Percentiles rank a stretch among this genome's conserved stretches.
Evolutionary conservation across 2,329 filamentous ascomycete genomes (phyloP).

Genomic region (Tolypocladium capitatum): DNA sequence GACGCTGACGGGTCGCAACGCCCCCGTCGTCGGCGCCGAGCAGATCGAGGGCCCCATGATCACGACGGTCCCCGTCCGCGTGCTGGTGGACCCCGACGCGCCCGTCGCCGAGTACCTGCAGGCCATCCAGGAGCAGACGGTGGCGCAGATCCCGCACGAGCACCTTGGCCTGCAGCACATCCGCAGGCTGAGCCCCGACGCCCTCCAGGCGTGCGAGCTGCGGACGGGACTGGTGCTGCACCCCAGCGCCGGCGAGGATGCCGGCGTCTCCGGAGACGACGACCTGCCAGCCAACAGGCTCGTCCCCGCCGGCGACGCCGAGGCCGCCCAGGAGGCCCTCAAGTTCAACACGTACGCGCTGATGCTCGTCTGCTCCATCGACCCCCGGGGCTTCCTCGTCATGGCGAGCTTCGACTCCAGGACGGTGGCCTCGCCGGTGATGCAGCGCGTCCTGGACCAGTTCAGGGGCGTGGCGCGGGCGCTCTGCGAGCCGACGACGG

Average conservation of each 20-base stretch:
- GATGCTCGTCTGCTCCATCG: conserved; percentile 51
- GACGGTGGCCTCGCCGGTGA: conserved; percentile 35
- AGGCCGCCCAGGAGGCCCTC: conserved; percentile 46
- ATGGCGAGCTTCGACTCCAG: conserved; percentile 54
- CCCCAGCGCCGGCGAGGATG: conserved; percentile 22
- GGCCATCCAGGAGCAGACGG: conserved; percentile 40
- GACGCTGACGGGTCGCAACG: conserved; percentile 43
- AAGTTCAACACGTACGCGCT: conserved; percentile 48
- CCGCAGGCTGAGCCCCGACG: conserved; percentile 39
- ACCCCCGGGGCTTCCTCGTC: conserved; percentile 39
- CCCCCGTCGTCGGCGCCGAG: conserved; percentile 32
- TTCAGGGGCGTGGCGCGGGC: conserved; percentile 36
- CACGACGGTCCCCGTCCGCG: conserved; percentile 42
- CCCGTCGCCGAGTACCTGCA: conserved; percentile 39
- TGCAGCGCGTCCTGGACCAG: conserved; percentile 39
- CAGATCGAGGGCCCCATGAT: conserved; percentile 49
- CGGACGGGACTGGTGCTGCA: conserved; percentile 43
- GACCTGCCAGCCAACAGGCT: conserved; percentile 34
- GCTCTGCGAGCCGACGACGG: conserved; percentile 27
- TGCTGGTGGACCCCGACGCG: not conserved
- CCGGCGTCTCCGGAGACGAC: conserved; percentile 2
- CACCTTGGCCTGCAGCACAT: conserved; percentile 50
- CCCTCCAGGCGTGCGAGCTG: conserved; percentile 41
- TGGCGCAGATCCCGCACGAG: conserved; percentile 48
- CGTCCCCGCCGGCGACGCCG: conserved; percentile 39